A percentile compares a stretch with the other conserved stretches of the same genome.
Conservation (phyloP, 805 yeast genomes). For the Nakazawaea holstii region DNA sequence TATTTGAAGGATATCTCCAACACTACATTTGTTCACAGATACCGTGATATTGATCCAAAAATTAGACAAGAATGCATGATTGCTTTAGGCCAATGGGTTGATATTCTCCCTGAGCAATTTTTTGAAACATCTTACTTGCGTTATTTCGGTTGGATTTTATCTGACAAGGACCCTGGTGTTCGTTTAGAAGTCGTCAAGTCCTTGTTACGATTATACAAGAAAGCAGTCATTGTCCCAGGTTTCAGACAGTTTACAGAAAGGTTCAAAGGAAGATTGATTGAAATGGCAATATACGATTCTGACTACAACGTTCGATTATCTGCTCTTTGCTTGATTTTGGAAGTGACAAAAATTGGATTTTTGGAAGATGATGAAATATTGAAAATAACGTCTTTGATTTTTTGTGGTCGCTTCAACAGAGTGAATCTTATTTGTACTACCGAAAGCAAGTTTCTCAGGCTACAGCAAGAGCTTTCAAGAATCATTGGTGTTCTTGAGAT, state of each 20-base stretch:
- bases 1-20: conserved; percentile 62
- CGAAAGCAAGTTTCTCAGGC: conserved; percentile 19
- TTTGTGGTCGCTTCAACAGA: conserved; percentile 24
- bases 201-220: conserved; percentile 37
- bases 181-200: conserved; percentile 59
- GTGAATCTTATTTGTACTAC: conserved; percentile 6
- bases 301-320: conserved; percentile 50
- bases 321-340: conserved; percentile 47
- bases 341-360: conserved; percentile 55
- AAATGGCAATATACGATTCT: conserved; percentile 52
- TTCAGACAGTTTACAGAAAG: conserved; percentile 76
- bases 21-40: conserved; percentile 67
- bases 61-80: conserved; percentile 68
- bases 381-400: conserved; percentile 38
- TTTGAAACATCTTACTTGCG: conserved; percentile 65
- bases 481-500: conserved; percentile 42
- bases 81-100: conserved; percentile 67
- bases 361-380: conserved; percentile 53
- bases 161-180: conserved; percentile 61
- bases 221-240: conserved; percentile 46
- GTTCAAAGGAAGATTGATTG: conserved; percentile 59
- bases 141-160: conserved; percentile 78
- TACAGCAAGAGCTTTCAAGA: conserved; percentile 45
- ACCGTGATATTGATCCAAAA: conserved; percentile 69
- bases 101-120: conserved; percentile 63